Percentiles rank a stretch among this genome's conserved stretches.
Evolutionary conservation across 73 alveolate genomes (phyloP).

Genomic region (Symbiodinium pilosum): DNA sequence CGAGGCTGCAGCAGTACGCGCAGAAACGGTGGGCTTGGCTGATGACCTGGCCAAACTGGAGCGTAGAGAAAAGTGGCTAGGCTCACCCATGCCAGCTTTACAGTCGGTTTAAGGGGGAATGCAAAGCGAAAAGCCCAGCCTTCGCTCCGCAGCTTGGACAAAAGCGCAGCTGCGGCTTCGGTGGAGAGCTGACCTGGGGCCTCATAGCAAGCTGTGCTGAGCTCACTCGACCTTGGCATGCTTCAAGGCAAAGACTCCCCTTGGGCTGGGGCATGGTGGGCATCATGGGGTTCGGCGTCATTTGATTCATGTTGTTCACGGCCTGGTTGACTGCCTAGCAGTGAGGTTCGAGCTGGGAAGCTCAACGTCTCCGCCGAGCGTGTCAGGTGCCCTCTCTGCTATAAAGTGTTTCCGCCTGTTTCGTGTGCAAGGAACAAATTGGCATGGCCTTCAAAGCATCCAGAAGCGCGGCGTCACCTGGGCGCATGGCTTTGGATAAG

Average conservation of each 20-base stretch:
- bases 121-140: not conserved
- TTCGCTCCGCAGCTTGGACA: constrained; percentile 94
- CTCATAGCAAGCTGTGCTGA: not conserved
- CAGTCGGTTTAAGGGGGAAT: not conserved
- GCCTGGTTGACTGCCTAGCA: constrained; percentile 85
- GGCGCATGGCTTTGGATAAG: not conserved
- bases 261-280: not conserved
- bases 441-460: constrained; percentile 72
- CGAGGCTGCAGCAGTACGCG: constrained; percentile 29
- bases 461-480: constrained; percentile 38
- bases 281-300: constrained; percentile 41
- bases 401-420: no score
- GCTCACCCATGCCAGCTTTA: not conserved
- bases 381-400: no score
- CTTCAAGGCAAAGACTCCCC: no score
- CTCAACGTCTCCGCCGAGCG: no score
- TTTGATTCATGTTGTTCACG: constrained; percentile 59
- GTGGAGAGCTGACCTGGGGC: constrained; percentile 29
- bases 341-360: not conserved
- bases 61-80: not conserved
- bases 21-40: constrained; percentile 93
- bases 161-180: constrained; percentile 84
- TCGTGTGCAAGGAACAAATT: no score
- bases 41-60: constrained; percentile 44
- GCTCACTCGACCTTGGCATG: not conserved